Evolutionary conservation across 129 eudicot genomes (phyloP).

Genomic region (Escallonia herrerae): DNA sequence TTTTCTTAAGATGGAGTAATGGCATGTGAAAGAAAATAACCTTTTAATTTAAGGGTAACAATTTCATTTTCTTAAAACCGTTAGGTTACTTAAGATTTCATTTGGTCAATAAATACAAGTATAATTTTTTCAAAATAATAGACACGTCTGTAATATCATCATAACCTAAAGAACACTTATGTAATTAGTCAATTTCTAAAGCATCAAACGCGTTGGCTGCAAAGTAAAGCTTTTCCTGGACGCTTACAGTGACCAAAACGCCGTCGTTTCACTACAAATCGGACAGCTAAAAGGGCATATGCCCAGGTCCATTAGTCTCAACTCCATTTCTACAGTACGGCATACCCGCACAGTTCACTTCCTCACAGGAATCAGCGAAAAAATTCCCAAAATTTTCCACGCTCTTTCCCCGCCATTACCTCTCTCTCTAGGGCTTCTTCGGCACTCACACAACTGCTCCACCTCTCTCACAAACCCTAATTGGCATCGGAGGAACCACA

Average conservation of each 20-base stretch:
- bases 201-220: too few species aligned
- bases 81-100: too few species aligned
- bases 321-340: background rate
- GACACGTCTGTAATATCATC: too few species aligned
- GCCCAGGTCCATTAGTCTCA: background rate
- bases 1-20: too few species aligned
- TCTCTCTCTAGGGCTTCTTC: constrained; percentile 36
- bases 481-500: background rate
- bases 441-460: background rate
- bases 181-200: too few species aligned
- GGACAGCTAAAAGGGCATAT: background rate
- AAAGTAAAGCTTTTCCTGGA: too few species aligned
- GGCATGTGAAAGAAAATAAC: too few species aligned
- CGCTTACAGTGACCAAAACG: background rate
- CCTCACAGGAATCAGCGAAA: background rate
- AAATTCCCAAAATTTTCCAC: constrained; percentile 24
- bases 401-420: constrained; percentile 64
- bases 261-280: constrained; percentile 1
- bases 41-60: too few species aligned
- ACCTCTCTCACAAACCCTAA: constrained; percentile 16
- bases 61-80: too few species aligned
- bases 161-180: too few species aligned
- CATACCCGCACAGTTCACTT: background rate
- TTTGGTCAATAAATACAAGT: too few species aligned
- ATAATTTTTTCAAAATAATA: too few species aligned